A percentile compares a stretch with the other conserved stretches of the same genome.
Evolutionary conservation across 768 basidiomycete genomes (phyloP).

Genomic region (Phlegmacium glaucopus): DNA sequence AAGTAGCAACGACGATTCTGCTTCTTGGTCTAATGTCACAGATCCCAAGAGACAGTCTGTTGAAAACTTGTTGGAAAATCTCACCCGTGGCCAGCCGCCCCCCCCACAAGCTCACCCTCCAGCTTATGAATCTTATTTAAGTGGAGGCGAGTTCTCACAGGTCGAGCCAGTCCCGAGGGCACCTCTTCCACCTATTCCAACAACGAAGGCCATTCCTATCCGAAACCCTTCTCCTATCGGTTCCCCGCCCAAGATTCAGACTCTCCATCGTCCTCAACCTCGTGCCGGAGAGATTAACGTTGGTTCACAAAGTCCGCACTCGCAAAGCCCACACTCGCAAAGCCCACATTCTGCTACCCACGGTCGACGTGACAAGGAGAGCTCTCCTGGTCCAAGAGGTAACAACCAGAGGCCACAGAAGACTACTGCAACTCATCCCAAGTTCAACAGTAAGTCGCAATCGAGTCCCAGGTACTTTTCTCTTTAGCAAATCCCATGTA

Average conservation of each 20-base stretch:
- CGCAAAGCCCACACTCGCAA: no score
- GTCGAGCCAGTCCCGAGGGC: slow-evolving; percentile 39
- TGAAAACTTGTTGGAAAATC: slow-evolving; percentile 75
- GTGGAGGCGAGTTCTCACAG: slow-evolving; percentile 42
- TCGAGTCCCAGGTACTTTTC: slow-evolving; percentile 53
- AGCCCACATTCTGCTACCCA: slow-evolving; percentile 15
- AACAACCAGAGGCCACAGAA: slow-evolving; percentile 28
- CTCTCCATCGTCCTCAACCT: slow-evolving; percentile 44
- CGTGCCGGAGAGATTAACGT: slow-evolving; percentile 51
- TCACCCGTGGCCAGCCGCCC: slow-evolving; percentile 49
- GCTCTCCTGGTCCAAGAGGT: slow-evolving; percentile 62
- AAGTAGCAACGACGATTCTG: slow-evolving; percentile 52
- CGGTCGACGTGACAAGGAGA: slow-evolving; percentile 62
- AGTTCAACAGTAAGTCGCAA: slow-evolving; percentile 43
- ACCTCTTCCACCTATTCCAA: slow-evolving; percentile 63
- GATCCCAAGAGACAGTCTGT: slow-evolving; percentile 81
- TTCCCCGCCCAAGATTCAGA: slow-evolving; percentile 62
- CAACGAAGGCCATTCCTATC: slow-evolving; percentile 29
- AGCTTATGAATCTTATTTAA: slow-evolving; percentile 44
- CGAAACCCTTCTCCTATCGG: slow-evolving; percentile 54
- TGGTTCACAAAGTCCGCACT: slow-evolving; percentile 32
- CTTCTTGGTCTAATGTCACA: slow-evolving; percentile 46
- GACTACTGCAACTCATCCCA: slow-evolving; percentile 35
- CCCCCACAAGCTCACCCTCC: slow-evolving; percentile 34
- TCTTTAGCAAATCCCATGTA: background rate